Evolutionary conservation across 169 alveolate species (phyloP).

Genomic region (Neospora caninum): DNA sequence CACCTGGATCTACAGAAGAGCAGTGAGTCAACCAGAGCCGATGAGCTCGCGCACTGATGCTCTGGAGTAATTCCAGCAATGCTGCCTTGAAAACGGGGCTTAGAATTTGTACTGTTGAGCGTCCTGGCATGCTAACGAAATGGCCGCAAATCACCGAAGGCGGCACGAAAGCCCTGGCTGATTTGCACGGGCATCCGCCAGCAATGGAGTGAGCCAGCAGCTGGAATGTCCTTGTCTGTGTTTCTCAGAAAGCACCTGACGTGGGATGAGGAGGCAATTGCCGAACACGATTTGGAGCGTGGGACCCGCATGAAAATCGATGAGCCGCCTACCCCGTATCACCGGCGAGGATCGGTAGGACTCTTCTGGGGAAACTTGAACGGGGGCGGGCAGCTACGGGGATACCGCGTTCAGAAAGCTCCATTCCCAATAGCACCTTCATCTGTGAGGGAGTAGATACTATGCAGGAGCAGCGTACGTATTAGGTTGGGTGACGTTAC

Average conservation of each 20-base stretch:
- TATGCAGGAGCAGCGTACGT: too few species aligned
- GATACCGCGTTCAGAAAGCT: too few species aligned
- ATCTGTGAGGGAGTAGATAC: too few species aligned
- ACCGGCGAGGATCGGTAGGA: constrained; percentile 18
- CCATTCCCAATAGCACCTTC: too few species aligned
- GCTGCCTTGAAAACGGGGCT: neutral
- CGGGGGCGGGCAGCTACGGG: too few species aligned
- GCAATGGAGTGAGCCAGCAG: too few species aligned
- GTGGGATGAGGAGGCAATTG: constrained; percentile 65
- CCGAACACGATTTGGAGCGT: constrained; percentile 62
- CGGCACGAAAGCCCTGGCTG: too few species aligned
- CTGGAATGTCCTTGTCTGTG: neutral
- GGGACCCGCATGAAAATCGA: constrained; percentile 62
- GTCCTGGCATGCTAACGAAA: neutral
- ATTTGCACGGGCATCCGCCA: too few species aligned
- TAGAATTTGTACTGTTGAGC: neutral
- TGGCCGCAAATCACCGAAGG: too few species aligned
- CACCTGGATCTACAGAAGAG: neutral
- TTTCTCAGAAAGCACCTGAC: neutral
- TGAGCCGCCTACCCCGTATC: constrained; percentile 65
- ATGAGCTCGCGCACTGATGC: neutral
- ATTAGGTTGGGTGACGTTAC: too few species aligned
- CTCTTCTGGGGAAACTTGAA: neutral
- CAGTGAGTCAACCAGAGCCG: neutral
- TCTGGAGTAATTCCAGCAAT: neutral